Evolutionary conservation across 2,329 filamentous ascomycete species (phyloP), one percentile per base, ranked within the genome.

Genomic region (Diplodia sapinea): DNA sequence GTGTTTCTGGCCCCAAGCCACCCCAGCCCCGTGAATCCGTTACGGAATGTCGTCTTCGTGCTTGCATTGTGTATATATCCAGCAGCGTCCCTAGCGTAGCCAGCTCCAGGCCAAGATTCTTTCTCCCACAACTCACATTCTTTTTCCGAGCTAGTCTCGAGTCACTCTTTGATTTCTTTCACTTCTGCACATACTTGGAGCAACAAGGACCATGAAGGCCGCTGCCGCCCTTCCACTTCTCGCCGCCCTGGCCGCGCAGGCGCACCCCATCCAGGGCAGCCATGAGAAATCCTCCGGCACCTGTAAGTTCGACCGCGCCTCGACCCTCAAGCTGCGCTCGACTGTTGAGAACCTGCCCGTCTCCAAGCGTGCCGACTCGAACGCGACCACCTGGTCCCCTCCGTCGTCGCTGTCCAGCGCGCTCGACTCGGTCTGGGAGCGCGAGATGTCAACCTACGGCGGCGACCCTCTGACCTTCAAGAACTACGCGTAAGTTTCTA

Each of bases 361-460:
- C 55, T 79, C 72, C 68, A 70, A 31, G 64, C 51, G 31, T 33
- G 13, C 20, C 4, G 33, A 38, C 49, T n/a, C 36, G 40, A 50
- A 23, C 40, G 29, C n/a, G 17, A 26, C 29, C 20, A 61, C 72
- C 15, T 75, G 73, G 73, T 70, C 70, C 50, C 73, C 73, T 5
- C 73, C 73, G 1, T 71, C 71, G 29, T 70, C 72, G 70, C 71
- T 75, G 23, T 70, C 70, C 36, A 71, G 65, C 1, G 68, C 69
- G 0, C 72, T 75, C 20, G 67, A 74, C 11, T 7, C 71, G 55
- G 73, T 74, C 50, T 75, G 73, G 73, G 70, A 72, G 55, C 71
- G 74, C 68, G 52, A 72, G 31, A 68, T 75, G 31, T 38, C 38
- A 11, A 74, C 72, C 6, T 74, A 73, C 70, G 68, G 73, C 3